A percentile compares a stretch with the other conserved stretches of the same genome.
Evolutionary conservation across 345 rosid species (phyloP).

Genomic region (Populus deltoides): DNA sequence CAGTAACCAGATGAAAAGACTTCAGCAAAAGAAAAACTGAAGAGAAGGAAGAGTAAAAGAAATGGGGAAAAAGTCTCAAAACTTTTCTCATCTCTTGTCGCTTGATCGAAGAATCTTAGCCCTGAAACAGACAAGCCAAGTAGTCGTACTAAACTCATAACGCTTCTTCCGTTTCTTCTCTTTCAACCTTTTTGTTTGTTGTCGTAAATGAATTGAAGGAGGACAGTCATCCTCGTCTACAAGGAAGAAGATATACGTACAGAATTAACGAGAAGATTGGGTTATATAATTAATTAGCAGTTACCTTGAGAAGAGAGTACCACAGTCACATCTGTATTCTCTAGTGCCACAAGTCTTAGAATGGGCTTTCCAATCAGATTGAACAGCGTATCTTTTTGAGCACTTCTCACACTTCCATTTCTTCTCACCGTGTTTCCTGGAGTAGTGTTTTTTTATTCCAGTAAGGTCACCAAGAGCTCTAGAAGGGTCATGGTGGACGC

Average conservation of each 20-base stretch:
- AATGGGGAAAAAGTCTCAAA: neutral
- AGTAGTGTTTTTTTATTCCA: constrained; percentile 78
- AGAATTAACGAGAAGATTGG: neutral
- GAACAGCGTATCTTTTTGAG: constrained; percentile 71
- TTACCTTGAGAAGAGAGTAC: constrained; percentile 82
- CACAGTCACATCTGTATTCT: constrained; percentile 78
- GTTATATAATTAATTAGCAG: neutral
- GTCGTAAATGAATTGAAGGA: neutral
- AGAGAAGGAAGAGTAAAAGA: neutral
- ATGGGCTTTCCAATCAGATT: constrained; percentile 89
- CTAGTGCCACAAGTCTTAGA: constrained; percentile 77
- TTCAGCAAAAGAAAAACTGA: neutral
- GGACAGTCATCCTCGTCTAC: neutral
- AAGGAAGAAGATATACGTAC: neutral
- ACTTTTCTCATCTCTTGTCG: neutral
- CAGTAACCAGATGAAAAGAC: constrained; percentile 3
- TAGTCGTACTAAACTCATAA: neutral
- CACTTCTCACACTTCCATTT: constrained; percentile 90
- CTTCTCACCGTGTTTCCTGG: constrained; percentile 76
- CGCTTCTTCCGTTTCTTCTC: neutral
- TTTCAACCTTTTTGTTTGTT: neutral
- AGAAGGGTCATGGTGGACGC: constrained; percentile 83
- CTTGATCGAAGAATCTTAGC: constrained; percentile 4
- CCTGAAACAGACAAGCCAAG: neutral
- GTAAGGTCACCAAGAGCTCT: constrained; percentile 84